phyloP scores from a whole-genome alignment of 108 stramenopile species.

The Craspedostauros australis region DNA sequence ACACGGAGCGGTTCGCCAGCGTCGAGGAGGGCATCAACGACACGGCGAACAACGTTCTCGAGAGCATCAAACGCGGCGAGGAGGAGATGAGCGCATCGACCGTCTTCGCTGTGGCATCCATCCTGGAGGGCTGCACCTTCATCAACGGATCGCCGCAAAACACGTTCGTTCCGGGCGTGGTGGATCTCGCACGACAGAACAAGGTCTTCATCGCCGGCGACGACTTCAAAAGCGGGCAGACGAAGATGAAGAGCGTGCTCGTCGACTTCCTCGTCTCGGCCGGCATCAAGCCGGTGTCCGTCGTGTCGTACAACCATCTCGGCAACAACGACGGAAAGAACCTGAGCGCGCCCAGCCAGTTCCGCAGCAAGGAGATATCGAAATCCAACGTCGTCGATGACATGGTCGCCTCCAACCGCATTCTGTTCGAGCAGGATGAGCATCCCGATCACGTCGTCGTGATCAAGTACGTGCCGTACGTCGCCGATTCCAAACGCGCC shows the following conservation, averaged over 20 bases:
- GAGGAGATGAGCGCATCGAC: conserved; percentile 93
- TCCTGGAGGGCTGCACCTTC: conserved; percentile 92
- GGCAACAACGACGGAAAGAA: conserved; percentile 99
- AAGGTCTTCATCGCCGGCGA: conserved; percentile 94
- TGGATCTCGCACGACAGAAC: conserved; percentile 80
- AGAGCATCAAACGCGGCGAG: conserved; percentile 80
- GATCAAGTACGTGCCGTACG: conserved; percentile 97
- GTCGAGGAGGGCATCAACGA: conserved; percentile 93
- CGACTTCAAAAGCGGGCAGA: conserved; percentile 99
- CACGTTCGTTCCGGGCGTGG: conserved; percentile 97
- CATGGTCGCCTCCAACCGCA: conserved; percentile 96
- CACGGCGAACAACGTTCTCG: conserved; percentile 83
- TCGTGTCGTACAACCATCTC: conserved; percentile 98
- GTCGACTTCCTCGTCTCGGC: conserved; percentile 96
- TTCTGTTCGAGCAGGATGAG: conserved; percentile 93
- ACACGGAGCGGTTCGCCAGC: conserved; percentile 95
- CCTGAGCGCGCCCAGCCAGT: conserved; percentile 91
- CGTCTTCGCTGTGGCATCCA: conserved; percentile 93
- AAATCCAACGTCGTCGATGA: conserved; percentile 99
- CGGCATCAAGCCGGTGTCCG: conserved; percentile 94
- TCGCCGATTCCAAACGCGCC: conserved; percentile 96
- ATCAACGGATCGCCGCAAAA: conserved; percentile 99
- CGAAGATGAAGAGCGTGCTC: conserved; percentile 96
- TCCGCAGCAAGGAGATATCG: conserved; percentile 97
- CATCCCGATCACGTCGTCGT: conserved; percentile 98